Evolutionary conservation across 2,329 filamentous ascomycete species (phyloP), one percentile per base, ranked within the genome.

Genomic region (Onygenales sp.): DNA sequence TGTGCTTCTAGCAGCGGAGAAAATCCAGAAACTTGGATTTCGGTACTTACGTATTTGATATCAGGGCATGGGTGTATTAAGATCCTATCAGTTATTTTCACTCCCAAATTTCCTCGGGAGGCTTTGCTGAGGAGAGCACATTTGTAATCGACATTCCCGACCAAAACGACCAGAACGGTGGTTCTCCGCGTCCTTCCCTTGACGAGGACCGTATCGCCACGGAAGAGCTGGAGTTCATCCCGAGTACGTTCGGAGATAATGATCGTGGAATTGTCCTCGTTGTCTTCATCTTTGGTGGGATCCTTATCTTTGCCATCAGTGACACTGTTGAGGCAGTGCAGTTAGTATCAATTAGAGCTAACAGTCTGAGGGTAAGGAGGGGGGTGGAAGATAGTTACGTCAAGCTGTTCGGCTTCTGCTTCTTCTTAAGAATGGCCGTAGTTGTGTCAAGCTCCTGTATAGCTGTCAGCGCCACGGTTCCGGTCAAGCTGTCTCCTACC

Each of bases 171-270:
- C 68, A 98, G 79, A 56, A 97, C 93, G 3, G 93, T 98, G 69
- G 98, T 93, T 81, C 96, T 96, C 75, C 93, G 84, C 87, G 97
- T 98, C 85, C 98, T 98, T 74, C 93, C 93, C 77, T 95, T 95
- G 54, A 98, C 92, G 55, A 97, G 80, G 52, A 98, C 94, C 61
- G 93, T 98, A 72, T 98, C 93, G 63, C 93, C 93, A 69, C 94
- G 89, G 86, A 98, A 98, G 58, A 98, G 86, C 78, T 96, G 90
- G 61, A 98, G 86, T 57, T 86, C 85, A 76, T 98, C 93, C 93
- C 98, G 98, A 63, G 93, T 97, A 74, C 93, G 91, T 80, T 96
- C 95, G 55, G 93, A 96, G 56, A 98, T 84, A 63, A 90, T 89
- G 69, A 98, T 96, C 74, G 97, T 94, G 60, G 93, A 97, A 84